phyloP scores from a whole-genome alignment of 768 basidiomycete genomes.

The Trametes coccinea region DNA sequence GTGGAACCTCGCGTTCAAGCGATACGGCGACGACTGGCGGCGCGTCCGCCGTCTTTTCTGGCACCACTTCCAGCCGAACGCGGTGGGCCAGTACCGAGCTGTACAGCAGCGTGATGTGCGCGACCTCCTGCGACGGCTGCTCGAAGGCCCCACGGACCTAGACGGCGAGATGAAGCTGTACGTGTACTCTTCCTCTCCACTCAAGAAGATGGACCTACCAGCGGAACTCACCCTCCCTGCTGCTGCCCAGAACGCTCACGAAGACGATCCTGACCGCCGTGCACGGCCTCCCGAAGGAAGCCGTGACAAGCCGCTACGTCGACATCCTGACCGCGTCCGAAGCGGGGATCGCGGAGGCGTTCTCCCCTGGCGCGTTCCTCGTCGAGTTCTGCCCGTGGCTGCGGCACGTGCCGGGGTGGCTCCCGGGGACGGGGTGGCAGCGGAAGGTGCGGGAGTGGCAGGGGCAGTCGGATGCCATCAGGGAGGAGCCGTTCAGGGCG shows the following conservation, averaged over 20 bases:
- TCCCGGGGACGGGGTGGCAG: constrained; percentile 65
- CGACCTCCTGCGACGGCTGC: neutral
- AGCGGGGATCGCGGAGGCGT: neutral
- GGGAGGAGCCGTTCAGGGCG: constrained; percentile 57
- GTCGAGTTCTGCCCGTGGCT: constrained; percentile 37
- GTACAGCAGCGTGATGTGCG: neutral
- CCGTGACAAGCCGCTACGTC: neutral
- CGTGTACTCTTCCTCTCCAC: neutral
- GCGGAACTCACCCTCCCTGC: too few relatives aligned
- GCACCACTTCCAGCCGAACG: neutral
- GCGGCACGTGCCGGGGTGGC: constrained; percentile 55
- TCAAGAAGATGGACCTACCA: too few relatives aligned
- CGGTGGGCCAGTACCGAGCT: neutral
- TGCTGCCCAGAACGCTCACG: neutral
- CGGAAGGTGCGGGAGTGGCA: constrained; percentile 58
- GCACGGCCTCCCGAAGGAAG: neutral
- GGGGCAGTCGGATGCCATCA: constrained; percentile 56
- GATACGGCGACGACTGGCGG: constrained; percentile 7
- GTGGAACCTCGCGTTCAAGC: constrained; percentile 1
- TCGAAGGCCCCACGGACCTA: neutral
- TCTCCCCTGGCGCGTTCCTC: constrained; percentile 26
- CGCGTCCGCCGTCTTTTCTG: constrained; percentile 6
- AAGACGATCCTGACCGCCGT: neutral
- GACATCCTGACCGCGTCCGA: constrained; percentile 13
- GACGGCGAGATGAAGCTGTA: neutral